Evolutionary conservation across 306 rosid species (phyloP).

Genomic region (Glycine tomentella): DNA sequence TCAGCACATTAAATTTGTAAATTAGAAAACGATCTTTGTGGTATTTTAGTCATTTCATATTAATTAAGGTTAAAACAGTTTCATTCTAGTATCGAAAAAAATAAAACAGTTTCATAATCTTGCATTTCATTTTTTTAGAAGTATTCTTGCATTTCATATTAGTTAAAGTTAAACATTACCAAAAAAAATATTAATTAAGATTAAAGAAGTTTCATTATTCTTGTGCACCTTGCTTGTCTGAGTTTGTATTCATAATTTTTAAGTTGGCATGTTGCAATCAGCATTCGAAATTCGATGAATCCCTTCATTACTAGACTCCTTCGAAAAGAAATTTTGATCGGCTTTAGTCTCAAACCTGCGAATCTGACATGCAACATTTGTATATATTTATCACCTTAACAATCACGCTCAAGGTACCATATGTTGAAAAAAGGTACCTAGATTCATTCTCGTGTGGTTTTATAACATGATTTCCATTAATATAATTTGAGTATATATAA

Average conservation of each 20-base stretch:
- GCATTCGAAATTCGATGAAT: background rate
- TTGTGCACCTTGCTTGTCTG: too few species aligned
- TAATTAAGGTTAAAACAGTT: background rate
- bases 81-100: too few species aligned
- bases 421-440: background rate
- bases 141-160: too few species aligned
- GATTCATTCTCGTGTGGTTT: background rate
- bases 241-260: background rate
- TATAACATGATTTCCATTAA: background rate
- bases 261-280: background rate
- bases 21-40: background rate
- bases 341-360: background rate
- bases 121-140: too few species aligned
- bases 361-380: background rate
- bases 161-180: too few species aligned
- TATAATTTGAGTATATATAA: background rate
- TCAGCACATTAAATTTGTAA: background rate
- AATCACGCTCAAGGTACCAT: background rate
- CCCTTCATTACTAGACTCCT: background rate
- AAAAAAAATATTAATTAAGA: too few species aligned
- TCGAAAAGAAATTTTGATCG: too few species aligned
- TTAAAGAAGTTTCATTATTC: too few species aligned
- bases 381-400: background rate
- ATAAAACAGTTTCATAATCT: too few species aligned
- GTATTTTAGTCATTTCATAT: too few species aligned